Conservation (phyloP, 2,329 filamentous ascomycete species). For the Aspergillus intermedius region DNA sequence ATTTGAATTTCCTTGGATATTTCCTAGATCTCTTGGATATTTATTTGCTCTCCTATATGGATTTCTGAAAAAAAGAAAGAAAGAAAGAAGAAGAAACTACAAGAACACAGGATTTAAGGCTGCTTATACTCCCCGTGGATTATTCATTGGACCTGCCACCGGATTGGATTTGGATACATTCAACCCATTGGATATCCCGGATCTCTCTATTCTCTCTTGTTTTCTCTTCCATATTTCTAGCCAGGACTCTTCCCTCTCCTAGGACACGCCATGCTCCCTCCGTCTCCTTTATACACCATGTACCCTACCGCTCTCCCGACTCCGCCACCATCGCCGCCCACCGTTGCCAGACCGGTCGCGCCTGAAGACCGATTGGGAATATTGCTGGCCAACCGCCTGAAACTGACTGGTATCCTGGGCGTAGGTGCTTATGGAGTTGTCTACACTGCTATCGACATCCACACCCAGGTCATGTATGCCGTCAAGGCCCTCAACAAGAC, state of each 20-base stretch:
- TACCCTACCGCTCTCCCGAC: constrained; percentile 42
- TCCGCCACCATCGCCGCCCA: constrained; percentile 40
- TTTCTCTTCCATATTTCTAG: constrained; percentile 3
- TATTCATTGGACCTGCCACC: no score
- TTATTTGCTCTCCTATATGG: no score
- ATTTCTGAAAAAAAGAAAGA: no score
- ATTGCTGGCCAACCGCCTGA: constrained; percentile 72
- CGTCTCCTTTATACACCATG: constrained; percentile 23
- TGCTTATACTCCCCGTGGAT: no score
- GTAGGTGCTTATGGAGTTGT: constrained; percentile 96
- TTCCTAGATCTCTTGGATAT: no score
- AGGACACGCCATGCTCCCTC: constrained; percentile 1
- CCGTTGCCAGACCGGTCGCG: constrained; percentile 46
- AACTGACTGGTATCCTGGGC: constrained; percentile 78
- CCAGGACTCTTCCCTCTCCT: neutral
- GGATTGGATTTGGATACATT: neutral
- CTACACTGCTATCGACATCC: constrained; percentile 79
- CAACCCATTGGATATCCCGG: neutral
- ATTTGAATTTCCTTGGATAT: no score
- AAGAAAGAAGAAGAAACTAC: no score
- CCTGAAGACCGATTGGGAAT: constrained; percentile 84
- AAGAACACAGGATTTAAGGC: no score
- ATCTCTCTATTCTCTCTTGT: constrained; percentile 5
- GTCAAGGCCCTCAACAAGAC: constrained; percentile 96
- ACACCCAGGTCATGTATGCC: constrained; percentile 75